These are phyloP conservation scores for Solanum chmielewskii DNA, from an alignment of 257 asterid genomes.

Conservation along the genomic window DNA sequence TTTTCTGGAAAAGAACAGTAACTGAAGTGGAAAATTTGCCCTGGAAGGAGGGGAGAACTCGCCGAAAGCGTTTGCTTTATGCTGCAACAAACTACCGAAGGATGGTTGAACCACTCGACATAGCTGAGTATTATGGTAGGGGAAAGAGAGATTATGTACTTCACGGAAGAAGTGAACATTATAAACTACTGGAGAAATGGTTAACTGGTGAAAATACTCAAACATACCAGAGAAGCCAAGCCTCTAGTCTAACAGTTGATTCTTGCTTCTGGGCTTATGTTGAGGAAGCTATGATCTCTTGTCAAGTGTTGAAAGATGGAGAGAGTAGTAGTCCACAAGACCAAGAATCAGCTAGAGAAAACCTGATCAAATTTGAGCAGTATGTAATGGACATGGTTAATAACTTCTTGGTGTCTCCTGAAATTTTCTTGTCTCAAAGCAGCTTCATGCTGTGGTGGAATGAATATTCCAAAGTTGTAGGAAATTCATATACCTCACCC, in stretches of 20 bases:
- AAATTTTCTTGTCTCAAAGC: slow-evolving; percentile 10
- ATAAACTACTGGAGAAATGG: slow-evolving; percentile 16
- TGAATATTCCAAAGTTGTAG: slow-evolving; percentile 1
- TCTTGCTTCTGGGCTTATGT: slow-evolving; percentile 31
- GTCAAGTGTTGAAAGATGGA: slow-evolving; percentile 5
- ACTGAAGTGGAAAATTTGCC: slow-evolving; percentile 12
- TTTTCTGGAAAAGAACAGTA: slow-evolving; percentile 16
- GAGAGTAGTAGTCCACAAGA: slow-evolving; percentile 2
- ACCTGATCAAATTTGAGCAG: slow-evolving; percentile 7
- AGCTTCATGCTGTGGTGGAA: slow-evolving; percentile 22
- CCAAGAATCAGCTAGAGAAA: background rate
- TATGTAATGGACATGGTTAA: slow-evolving; percentile 16
- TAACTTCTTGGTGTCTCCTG: slow-evolving; percentile 7
- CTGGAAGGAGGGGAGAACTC: slow-evolving; percentile 4
- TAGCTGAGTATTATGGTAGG: slow-evolving; percentile 15
- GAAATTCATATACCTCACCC: background rate
- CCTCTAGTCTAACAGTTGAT: slow-evolving; percentile 16
- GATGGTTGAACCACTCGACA: slow-evolving; percentile 27
- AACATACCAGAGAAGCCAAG: background rate
- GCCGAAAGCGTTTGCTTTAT: slow-evolving; percentile 14
- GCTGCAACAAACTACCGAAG: slow-evolving; percentile 22
- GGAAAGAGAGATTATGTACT: slow-evolving; percentile 8
- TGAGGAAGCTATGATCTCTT: slow-evolving; percentile 22
- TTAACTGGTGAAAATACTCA: background rate
- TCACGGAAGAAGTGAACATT: slow-evolving; percentile 12